A percentile compares a stretch with the other conserved stretches of the same genome.
These are phyloP conservation scores for Sporisorium iseilematis-ciliati DNA, from an alignment of 1,284 basidiomycete species.

Conservation along the genomic window DNA sequence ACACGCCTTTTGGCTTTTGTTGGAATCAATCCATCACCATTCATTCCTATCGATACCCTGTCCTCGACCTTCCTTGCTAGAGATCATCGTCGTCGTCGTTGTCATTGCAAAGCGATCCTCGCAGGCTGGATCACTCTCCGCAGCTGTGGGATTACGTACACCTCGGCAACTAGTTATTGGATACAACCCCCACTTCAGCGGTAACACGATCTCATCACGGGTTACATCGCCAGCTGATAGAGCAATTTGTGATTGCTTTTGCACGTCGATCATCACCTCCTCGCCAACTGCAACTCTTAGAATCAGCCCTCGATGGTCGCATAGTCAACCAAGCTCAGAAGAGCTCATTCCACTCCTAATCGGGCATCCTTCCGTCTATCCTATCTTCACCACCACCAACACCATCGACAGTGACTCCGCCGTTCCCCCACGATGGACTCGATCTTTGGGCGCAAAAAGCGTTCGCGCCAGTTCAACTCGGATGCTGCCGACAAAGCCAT, in stretches of 20 bases:
- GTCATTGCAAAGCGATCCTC: too few relatives aligned
- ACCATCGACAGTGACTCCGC: background rate
- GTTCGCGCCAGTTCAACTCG: slow-evolving; percentile 50
- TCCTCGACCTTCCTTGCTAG: too few relatives aligned
- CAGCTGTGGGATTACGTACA: too few relatives aligned
- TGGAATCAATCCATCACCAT: too few relatives aligned
- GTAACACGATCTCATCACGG: too few relatives aligned
- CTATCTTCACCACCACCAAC: background rate
- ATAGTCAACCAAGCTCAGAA: background rate
- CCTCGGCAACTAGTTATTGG: too few relatives aligned
- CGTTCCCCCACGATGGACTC: slow-evolving; percentile 41
- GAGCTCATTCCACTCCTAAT: slow-evolving; percentile 3
- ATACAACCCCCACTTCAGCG: too few relatives aligned
- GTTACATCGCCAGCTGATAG: background rate
- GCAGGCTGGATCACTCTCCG: too few relatives aligned
- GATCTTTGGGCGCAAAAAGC: slow-evolving; percentile 57
- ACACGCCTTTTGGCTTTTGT: too few relatives aligned
- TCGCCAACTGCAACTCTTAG: background rate
- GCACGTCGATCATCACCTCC: too few relatives aligned
- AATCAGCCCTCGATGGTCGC: background rate
- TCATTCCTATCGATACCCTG: too few relatives aligned
- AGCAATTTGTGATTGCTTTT: background rate
- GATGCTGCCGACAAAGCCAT: slow-evolving; percentile 57
- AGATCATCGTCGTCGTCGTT: too few relatives aligned
- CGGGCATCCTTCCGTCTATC: slow-evolving; percentile 6